Evolutionary conservation across 1,139 yeast species (phyloP).

Genomic region (Geotrichum cucujoidarum): DNA sequence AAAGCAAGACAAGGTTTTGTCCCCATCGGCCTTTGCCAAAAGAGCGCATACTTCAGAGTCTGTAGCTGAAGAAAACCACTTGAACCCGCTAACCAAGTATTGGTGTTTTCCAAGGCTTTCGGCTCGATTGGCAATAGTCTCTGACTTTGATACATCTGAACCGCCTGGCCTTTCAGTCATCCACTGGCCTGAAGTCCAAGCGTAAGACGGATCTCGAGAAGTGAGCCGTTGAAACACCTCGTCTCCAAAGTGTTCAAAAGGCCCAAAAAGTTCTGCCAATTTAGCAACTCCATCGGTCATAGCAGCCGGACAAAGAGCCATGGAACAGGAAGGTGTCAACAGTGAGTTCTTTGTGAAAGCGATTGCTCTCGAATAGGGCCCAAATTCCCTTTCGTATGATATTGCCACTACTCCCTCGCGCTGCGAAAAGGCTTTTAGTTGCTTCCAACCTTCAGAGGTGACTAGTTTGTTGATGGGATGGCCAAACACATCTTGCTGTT

Average conservation of each 20-base stretch:
- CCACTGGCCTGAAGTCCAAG: conserved; percentile 38
- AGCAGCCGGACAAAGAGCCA: conserved; percentile 34
- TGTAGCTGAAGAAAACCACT: conserved; percentile 37
- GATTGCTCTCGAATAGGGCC: conserved; percentile 26
- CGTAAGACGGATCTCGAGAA: conserved; percentile 27
- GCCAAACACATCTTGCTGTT: conserved; percentile 34
- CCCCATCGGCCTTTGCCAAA: conserved; percentile 28
- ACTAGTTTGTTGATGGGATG: conserved; percentile 27
- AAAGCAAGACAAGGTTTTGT: conserved; percentile 29
- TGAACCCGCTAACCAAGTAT: conserved; percentile 31
- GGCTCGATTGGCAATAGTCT: conserved; percentile 28
- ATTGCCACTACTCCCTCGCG: conserved; percentile 30
- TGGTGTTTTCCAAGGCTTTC: background rate
- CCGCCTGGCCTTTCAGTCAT: conserved; percentile 38
- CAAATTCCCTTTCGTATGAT: conserved; percentile 30
- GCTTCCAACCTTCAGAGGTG: conserved; percentile 35
- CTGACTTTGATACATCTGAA: conserved; percentile 33
- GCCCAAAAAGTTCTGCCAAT: conserved; percentile 27
- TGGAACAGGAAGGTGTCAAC: conserved; percentile 33
- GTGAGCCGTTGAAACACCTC: conserved; percentile 27
- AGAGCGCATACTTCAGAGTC: conserved; percentile 33
- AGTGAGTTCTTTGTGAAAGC: conserved; percentile 30
- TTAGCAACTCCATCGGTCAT: conserved; percentile 38
- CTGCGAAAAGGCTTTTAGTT: conserved; percentile 29
- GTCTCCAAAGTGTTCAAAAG: conserved; percentile 17